Base-by-base conservation (phyloP, 2,329 filamentous ascomycete genomes). In the Pseudogymnoascus sp. region DNA sequence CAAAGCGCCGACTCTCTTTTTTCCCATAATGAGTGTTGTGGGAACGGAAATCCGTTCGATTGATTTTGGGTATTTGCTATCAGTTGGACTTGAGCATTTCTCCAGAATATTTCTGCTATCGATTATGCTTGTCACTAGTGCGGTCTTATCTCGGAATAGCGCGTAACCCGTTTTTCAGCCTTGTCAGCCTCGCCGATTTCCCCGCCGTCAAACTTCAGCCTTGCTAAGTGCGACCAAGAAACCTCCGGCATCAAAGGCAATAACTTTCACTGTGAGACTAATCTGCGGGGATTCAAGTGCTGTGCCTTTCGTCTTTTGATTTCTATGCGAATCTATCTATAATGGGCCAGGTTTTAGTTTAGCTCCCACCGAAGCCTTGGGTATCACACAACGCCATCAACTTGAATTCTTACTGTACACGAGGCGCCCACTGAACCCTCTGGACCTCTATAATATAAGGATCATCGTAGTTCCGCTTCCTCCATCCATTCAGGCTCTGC, bases 1-100 rank as follows among this genome's bases (percentile, higher is more conserved):
- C 76, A 97, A 86, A 65, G 93, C 93, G 63, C 90, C 91, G 64
- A 96, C 84, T 79, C 95, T 96, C 75, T 92, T 84, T 78, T 96
- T 96, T 65, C 86, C 90, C 86, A 91, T 95, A 64, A 61, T 68
- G 67, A 63, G 61, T 63, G 65, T 50, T 46, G 62, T 38, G 59
- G 59, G n/a, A 53, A 61, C 40, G 22, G 59, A 28, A 61, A 59
- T 62, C 37, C 41, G 41, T 46, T 38, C 38, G 61, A 62, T 60
- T 62, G 22, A 43, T 62, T 63, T 43, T 61, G 43, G 37, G 60
- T 37, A 63, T 63, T 65, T 59, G 61, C 26, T 8, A 43, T 64
- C 63, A 37, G 61, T 41, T 31, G 16, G n/a, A 19, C 33, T 60
- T 4, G 3, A 41, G 12, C 19, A 26, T 40, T 63, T 61, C 41